phyloP scores from a whole-genome alignment of 345 rosid genomes.

The Iberis pinnata region DNA sequence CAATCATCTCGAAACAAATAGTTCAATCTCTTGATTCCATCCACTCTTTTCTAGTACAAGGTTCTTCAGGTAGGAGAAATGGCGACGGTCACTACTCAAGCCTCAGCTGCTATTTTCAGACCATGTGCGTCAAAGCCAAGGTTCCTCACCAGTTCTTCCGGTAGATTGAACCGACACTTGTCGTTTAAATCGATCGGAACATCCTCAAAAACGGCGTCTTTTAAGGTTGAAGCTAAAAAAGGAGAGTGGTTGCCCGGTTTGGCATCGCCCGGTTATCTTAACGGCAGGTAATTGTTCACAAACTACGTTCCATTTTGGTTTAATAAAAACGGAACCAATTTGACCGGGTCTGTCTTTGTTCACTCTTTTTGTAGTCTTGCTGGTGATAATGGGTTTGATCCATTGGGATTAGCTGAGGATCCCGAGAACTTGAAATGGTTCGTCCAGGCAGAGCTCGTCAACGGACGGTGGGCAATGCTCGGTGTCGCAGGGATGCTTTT shows the following conservation, averaged over 20 bases:
- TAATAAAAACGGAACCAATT: not conserved
- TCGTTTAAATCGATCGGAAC: constrained; percentile 38
- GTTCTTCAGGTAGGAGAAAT: constrained; percentile 28
- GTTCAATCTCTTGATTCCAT: constrained; percentile 29
- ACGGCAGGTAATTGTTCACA: constrained; percentile 54
- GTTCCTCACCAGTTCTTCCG: constrained; percentile 58
- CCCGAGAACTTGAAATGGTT: constrained; percentile 91
- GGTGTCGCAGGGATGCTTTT: constrained; percentile 90
- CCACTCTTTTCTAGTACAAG: constrained; percentile 35
- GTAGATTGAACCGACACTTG: constrained; percentile 42
- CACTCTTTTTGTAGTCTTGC: constrained; percentile 51
- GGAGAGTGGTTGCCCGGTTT: constrained; percentile 97
- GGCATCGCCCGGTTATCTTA: constrained; percentile 71
- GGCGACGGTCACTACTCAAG: constrained; percentile 86
- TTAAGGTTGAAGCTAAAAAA: constrained; percentile 78
- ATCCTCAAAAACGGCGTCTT: constrained; percentile 24
- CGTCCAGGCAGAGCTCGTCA: constrained; percentile 90
- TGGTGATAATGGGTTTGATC: constrained; percentile 96
- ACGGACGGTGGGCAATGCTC: constrained; percentile 91
- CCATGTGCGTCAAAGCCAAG: constrained; percentile 47
- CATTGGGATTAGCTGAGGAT: constrained; percentile 84
- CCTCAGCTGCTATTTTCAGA: constrained; percentile 76
- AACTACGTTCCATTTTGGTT: not conserved
- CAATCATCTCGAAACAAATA: constrained; percentile 25
- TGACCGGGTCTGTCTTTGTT: not conserved